Percentiles rank a stretch among this genome's conserved stretches.
These are phyloP conservation scores for Cantharellus anzutake DNA, from an alignment of 768 basidiomycete genomes.

Conservation along the genomic window DNA sequence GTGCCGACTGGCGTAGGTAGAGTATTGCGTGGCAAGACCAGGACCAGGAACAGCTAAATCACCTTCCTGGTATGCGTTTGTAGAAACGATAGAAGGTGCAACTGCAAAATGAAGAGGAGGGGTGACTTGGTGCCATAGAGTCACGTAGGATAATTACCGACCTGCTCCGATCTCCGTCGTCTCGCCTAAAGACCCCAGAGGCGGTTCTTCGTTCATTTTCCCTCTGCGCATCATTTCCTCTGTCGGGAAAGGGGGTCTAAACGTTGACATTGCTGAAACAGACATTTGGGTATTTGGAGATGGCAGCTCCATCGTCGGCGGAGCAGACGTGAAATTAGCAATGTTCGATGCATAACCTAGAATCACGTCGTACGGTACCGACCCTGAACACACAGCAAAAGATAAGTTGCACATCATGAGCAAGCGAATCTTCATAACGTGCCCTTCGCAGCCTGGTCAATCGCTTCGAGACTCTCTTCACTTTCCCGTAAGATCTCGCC, in stretches of 20 bases:
- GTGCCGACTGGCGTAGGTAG: conserved; percentile 28
- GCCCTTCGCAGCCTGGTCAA: conserved; percentile 58
- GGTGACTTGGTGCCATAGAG: background rate
- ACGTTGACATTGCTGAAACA: conserved; percentile 42
- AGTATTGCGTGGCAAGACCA: conserved; percentile 28
- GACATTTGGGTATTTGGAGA: conserved; percentile 31
- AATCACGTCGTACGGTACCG: conserved; percentile 67
- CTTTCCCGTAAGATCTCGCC: conserved; percentile 56
- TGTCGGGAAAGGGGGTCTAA: conserved; percentile 83
- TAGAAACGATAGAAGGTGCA: background rate
- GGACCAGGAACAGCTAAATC: background rate
- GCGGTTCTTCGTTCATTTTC: conserved; percentile 59
- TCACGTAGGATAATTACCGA: conserved; percentile 18
- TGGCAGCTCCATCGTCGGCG: conserved; percentile 52
- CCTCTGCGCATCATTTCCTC: conserved; percentile 84
- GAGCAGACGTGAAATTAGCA: conserved; percentile 73
- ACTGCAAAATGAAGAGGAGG: too few species aligned
- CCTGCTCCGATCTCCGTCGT: conserved; percentile 64
- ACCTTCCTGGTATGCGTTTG: background rate
- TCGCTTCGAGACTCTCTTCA: conserved; percentile 48
- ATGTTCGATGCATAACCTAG: conserved; percentile 72
- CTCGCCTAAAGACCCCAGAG: conserved; percentile 59
- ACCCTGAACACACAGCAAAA: conserved; percentile 23
- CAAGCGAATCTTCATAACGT: conserved; percentile 9
- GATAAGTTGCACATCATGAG: background rate